Evolutionary conservation across 176 grass and related monocot species (phyloP).

Genomic region (Typha latifolia): DNA sequence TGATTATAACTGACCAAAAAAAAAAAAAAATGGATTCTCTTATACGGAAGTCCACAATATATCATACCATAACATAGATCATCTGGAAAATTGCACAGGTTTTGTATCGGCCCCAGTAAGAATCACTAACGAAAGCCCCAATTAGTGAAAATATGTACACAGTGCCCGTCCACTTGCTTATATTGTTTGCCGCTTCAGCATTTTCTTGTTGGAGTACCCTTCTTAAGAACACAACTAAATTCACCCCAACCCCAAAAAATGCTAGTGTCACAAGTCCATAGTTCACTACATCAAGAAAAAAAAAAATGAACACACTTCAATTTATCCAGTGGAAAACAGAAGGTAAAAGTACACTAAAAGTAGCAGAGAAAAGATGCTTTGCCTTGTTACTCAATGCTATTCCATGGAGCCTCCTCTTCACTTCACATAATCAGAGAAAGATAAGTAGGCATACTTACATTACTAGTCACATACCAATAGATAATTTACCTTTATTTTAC

Average conservation of each 20-base stretch:
- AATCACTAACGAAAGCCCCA: slow-evolving; percentile 83
- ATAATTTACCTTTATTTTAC: neutral
- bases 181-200: slow-evolving; percentile 64
- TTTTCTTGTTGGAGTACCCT: slow-evolving; percentile 57
- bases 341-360: neutral
- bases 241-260: slow-evolving; percentile 89
- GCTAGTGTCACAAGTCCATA: slow-evolving; percentile 65
- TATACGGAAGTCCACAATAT: neutral
- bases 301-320: neutral
- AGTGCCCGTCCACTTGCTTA: slow-evolving; percentile 88
- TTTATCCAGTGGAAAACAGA: neutral
- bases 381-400: neutral
- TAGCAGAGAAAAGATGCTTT: neutral
- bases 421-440: neutral
- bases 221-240: slow-evolving; percentile 73
- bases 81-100: slow-evolving; percentile 73
- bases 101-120: slow-evolving; percentile 82
- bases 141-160: slow-evolving; percentile 85
- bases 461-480: neutral
- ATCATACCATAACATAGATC: slow-evolving; percentile 58
- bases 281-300: slow-evolving; percentile 40
- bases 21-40: too few species aligned
- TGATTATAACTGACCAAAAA: too few species aligned
- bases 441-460: neutral
- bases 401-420: neutral